These are phyloP conservation scores for Podospora conica DNA, from an alignment of 495 filamentous ascomycete species.

Conservation along the genomic window DNA sequence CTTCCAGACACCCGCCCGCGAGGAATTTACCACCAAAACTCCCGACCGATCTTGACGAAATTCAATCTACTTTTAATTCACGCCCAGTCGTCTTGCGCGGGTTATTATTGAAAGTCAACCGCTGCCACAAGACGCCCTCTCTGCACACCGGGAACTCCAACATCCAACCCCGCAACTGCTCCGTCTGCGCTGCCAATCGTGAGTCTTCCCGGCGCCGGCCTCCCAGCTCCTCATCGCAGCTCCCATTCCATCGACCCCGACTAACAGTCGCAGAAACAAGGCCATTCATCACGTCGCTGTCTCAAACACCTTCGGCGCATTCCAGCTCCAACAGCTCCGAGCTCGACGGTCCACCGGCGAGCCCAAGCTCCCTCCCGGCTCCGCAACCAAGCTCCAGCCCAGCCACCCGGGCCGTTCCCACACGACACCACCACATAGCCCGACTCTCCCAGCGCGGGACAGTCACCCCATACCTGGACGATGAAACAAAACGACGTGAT, in stretches of 20 bases:
- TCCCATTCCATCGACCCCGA: neutral
- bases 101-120: neutral
- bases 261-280: neutral
- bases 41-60: neutral
- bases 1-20: neutral
- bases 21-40: neutral
- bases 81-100: neutral
- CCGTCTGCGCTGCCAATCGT: conserved; percentile 1
- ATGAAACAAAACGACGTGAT: conserved; percentile 71
- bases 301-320: neutral
- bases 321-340: neutral
- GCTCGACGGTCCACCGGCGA: neutral
- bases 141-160: neutral
- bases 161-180: conserved; percentile 5
- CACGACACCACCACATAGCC: neutral
- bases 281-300: neutral
- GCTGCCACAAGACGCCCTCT: neutral
- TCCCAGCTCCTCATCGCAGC: neutral
- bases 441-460: neutral
- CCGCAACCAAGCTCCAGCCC: neutral
- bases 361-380: neutral
- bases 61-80: neutral
- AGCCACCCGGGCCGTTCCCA: neutral
- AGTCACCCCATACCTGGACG: conserved; percentile 28
- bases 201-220: too few relatives aligned